Evolutionary conservation across 2,329 filamentous ascomycete species (phyloP).

Genomic region (Colletotrichum aenigma): DNA sequence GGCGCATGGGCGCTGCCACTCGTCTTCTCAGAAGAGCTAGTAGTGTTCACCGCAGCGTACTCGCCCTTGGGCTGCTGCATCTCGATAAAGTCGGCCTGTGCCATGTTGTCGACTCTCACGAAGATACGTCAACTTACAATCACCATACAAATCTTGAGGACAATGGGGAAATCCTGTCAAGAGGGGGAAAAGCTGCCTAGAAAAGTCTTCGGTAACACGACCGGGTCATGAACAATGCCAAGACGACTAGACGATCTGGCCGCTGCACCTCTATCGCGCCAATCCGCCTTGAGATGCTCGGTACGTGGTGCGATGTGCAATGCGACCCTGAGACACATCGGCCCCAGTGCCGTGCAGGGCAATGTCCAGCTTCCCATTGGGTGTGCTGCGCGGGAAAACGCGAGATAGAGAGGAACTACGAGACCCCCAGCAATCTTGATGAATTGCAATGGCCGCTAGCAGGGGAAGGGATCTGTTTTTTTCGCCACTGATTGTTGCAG

Average conservation of each 20-base stretch:
- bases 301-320: slow-evolving; percentile 10
- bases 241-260: not conserved
- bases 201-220: not conserved
- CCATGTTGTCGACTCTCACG: not conserved
- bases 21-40: slow-evolving; percentile 6
- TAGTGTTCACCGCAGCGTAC: slow-evolving; percentile 8
- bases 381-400: not conserved
- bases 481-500: not conserved
- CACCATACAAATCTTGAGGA: accelerated
- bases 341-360: not conserved
- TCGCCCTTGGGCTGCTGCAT: not conserved
- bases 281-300: slow-evolving; percentile 9
- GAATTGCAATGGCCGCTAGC: not conserved
- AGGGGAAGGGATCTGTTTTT: not conserved
- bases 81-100: not conserved
- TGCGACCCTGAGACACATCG: slow-evolving; percentile 1
- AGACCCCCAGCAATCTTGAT: not conserved
- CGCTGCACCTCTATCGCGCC: slow-evolving; percentile 10
- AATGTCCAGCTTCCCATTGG: not conserved
- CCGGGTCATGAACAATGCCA: not conserved
- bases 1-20: not conserved
- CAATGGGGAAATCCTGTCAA: not conserved
- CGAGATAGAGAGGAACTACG: not conserved
- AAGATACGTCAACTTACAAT: not conserved
- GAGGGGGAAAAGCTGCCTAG: not conserved